Base-by-base conservation (phyloP, 1,139 yeast genomes). In the Yamadazyma mexicana region DNA sequence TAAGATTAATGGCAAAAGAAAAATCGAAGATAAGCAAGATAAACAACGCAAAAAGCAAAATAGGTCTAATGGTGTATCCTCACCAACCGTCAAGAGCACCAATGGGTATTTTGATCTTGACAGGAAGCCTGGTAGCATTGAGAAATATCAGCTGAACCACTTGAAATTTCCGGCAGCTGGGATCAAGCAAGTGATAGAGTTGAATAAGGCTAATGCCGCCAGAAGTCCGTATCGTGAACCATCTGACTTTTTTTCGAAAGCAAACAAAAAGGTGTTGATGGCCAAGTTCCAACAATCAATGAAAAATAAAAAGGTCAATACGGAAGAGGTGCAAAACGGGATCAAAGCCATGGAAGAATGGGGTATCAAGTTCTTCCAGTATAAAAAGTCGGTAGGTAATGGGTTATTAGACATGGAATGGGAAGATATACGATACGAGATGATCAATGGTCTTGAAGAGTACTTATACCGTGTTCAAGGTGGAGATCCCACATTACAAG, bases 351-450 rank as follows among this genome's bases (percentile, higher is more conserved):
- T 67, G 36, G 60, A 59, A 2, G 58, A 56, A 22, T 65, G 73
- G 72, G 51, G 70, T 17, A 51, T 54, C 45, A 59, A 62, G 31
- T 69, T 61, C 49, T 71, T 72, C 53, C 68, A 61, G 40, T 68
- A 68, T 44, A 70, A 66, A 40, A 69, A 66, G 45, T 54, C 66
- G 3, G 55, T 61, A n/a, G 62, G 64, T 2, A 66, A 66, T 50
- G 70, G 70, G 22, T 50, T 70, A 16, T 44, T 69, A 22, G 74
- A 68, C 1, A 64, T 72, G 50, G 76, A 69, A 51, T 72, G 75
- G 76, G 76, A 72, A 43, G 73, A 67, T 39, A 63, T 71, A 31
- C 54, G 76, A 27, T 59, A 64, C 39, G 77, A 72, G 33, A 49
- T 70, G 32, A 47, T 63, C 3, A 58, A 60, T 42, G 75, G 75